Base-by-base conservation (phyloP, 1,284 basidiomycete species). In the Tilletiaria anomala region DNA sequence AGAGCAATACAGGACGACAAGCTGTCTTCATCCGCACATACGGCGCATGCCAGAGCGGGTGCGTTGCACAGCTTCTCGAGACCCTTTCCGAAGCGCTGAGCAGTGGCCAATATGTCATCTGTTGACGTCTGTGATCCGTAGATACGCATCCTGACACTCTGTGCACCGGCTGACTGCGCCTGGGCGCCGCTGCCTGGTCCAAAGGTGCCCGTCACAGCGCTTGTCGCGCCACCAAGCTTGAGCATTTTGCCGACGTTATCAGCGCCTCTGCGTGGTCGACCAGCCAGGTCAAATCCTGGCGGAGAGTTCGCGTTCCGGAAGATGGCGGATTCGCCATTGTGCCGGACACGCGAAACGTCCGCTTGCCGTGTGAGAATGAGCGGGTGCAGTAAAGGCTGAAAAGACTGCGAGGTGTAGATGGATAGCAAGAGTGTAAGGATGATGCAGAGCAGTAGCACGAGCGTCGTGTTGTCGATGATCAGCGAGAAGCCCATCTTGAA, bases 271-370 rank as follows among this genome's bases (percentile, higher is more conserved):
- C 50, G 32, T 3, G 61, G 63, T 22, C 53, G 43, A 6, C 51
- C 40, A 3, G 63, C 59, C 18, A 66, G 52, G 29, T 64, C 56
- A 35, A 65, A 59, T 23, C 61, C 61, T 4, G 51, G 11, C 5
- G 61, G 63, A 2, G 63, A 52, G 48, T 66, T 66, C 29, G 59
- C 53, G 33, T 63, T 66, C 35, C 63, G 52, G 39, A 61, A 66
- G 32, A 57, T 49, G 24, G 63, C 47, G 14, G 63, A 66, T 39
- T 66, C 53, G 24, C 38, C 39, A 11, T 48, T 49, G 22, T 53
- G 44, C 3, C 53, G 53, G 2, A 59, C 54, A 5, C 51, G 45
- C 3, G 63, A 59, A 39, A 56, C 56, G 21, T 66, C 61, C 8
- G 63, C 52, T 39, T 66, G 63, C 4, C 54, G 45, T 1, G 53